Conservation (phyloP, 495 filamentous ascomycete species). For the Corynascus novoguineensis region DNA sequence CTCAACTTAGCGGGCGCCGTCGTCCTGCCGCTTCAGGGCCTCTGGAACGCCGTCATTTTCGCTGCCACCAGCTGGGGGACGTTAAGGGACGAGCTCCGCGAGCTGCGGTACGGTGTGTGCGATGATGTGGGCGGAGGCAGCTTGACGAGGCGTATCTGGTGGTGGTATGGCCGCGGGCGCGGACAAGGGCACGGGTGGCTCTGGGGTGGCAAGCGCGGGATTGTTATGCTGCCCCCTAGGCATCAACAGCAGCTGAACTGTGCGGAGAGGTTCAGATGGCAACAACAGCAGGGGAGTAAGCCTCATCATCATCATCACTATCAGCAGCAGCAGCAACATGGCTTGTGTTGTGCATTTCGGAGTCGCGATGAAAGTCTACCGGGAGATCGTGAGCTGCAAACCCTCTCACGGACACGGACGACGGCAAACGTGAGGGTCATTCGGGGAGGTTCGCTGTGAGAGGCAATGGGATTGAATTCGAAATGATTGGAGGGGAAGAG, state of each 20-base stretch:
- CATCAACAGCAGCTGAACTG: too few relatives aligned
- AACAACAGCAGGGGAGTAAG: too few relatives aligned
- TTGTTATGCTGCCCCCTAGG: too few relatives aligned
- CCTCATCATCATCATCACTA: too few relatives aligned
- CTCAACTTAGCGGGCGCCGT: conserved; percentile 66
- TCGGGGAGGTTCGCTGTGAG: conserved; percentile 15
- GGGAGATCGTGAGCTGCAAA: neutral
- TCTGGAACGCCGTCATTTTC: conserved; percentile 82
- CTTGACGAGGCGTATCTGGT: neutral
- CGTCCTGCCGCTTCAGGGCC: conserved; percentile 77
- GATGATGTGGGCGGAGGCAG: neutral
- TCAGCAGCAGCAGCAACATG: too few relatives aligned
- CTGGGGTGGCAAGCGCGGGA: too few relatives aligned
- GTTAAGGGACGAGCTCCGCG: conserved; percentile 28
- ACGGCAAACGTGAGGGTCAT: conserved; percentile 14
- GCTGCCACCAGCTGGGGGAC: conserved; percentile 50
- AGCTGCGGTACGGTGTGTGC: neutral
- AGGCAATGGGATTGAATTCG: too few relatives aligned
- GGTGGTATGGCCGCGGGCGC: too few relatives aligned
- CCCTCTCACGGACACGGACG: neutral
- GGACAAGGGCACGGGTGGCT: too few relatives aligned
- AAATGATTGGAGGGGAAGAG: too few relatives aligned
- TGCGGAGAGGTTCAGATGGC: too few relatives aligned
- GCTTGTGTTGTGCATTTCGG: neutral
- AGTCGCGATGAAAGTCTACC: neutral